Evolutionary conservation across 2,329 filamentous ascomycete genomes (phyloP).

Genomic region (Dactylellina sp.): DNA sequence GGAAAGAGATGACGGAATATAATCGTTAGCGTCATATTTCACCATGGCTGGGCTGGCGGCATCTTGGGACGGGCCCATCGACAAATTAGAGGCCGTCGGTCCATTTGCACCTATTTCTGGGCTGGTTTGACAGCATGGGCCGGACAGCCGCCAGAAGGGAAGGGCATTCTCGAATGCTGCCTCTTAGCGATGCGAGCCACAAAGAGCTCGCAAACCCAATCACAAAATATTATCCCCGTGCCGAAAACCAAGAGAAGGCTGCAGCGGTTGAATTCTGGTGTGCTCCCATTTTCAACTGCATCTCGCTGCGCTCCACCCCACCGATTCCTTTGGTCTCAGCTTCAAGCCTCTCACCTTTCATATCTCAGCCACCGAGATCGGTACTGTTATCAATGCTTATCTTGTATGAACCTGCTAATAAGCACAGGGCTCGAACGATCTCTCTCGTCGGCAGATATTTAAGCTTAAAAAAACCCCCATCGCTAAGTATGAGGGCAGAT

Average conservation of each 20-base stretch:
- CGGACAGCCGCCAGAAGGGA: slow-evolving; percentile 19
- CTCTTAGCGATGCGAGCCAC: background rate
- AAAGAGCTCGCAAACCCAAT: slow-evolving; percentile 10
- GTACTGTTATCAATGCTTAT: slow-evolving; percentile 3
- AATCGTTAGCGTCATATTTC: slow-evolving; percentile 16
- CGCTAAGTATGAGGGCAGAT: slow-evolving; percentile 29
- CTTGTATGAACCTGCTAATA: slow-evolving; percentile 18
- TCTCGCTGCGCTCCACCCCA: background rate
- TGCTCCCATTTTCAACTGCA: background rate
- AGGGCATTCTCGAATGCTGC: slow-evolving; percentile 10
- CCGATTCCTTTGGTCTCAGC: slow-evolving; percentile 1
- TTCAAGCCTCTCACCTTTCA: slow-evolving; percentile 1
- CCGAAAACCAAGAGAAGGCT: background rate
- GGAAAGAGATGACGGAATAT: slow-evolving; percentile 42
- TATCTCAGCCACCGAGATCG: slow-evolving; percentile 11
- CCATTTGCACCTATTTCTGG: slow-evolving; percentile 20
- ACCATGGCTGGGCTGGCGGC: slow-evolving; percentile 10
- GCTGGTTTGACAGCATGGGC: slow-evolving; percentile 22
- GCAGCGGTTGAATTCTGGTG: background rate
- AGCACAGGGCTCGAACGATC: slow-evolving; percentile 8
- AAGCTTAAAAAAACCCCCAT: slow-evolving; percentile 44
- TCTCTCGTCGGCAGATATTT: slow-evolving; percentile 37
- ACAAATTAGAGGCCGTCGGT: slow-evolving; percentile 35
- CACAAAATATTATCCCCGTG: too few relatives aligned
- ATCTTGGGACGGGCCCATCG: slow-evolving; percentile 12